These are phyloP conservation scores for Adansonia gregorii DNA, from an alignment of 441 rosid species.

Conservation along the genomic window DNA sequence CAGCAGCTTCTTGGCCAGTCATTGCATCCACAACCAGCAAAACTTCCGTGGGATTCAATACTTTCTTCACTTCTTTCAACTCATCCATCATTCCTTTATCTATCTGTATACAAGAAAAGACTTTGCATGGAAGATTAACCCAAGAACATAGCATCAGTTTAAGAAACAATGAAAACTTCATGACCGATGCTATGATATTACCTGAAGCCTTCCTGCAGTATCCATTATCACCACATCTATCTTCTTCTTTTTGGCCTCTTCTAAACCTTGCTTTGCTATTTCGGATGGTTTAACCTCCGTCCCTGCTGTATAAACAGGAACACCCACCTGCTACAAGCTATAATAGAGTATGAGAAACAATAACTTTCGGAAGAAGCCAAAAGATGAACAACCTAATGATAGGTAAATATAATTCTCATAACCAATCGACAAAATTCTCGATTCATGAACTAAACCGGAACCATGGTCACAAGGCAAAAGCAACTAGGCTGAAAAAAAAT, in stretches of 20 bases:
- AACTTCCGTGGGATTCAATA: constrained; percentile 88
- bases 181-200: constrained; percentile 29
- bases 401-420: neutral
- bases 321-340: constrained; percentile 74
- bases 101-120: constrained; percentile 51
- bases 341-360: constrained; percentile 36
- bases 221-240: constrained; percentile 90
- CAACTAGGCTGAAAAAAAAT: neutral
- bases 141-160: neutral
- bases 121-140: neutral
- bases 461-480: neutral
- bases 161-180: constrained; percentile 20
- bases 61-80: constrained; percentile 87
- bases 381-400: neutral
- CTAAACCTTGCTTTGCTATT: constrained; percentile 87
- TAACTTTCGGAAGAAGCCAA: neutral
- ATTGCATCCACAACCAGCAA: constrained; percentile 98
- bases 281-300: constrained; percentile 86
- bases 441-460: neutral
- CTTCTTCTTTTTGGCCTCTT: constrained; percentile 82
- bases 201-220: constrained; percentile 99
- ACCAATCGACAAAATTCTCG: neutral
- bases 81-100: constrained; percentile 98
- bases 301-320: constrained; percentile 89
- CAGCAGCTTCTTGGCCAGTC: constrained; percentile 99